These are phyloP conservation scores for Colletotrichum magnum DNA, from an alignment of 2,329 filamentous ascomycete genomes.

Conservation along the genomic window DNA sequence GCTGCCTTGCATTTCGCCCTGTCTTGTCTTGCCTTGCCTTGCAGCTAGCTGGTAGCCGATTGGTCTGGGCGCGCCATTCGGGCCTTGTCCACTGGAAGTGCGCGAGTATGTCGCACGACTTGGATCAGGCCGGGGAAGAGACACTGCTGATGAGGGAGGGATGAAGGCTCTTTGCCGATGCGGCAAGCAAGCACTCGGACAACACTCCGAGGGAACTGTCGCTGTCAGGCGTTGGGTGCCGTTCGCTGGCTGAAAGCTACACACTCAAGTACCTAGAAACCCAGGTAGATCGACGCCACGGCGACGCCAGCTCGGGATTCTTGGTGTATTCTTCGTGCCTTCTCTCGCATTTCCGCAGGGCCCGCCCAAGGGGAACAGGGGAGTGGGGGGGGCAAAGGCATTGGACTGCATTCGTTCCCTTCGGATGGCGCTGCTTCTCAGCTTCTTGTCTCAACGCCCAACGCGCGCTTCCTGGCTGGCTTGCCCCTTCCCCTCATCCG, in stretches of 20 bases:
- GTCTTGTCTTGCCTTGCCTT: slow-evolving; percentile 7
- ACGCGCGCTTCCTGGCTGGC: neutral
- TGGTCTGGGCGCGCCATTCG: slow-evolving; percentile 10
- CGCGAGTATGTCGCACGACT: slow-evolving; percentile 31
- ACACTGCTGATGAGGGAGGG: slow-evolving; percentile 2
- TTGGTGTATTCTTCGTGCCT: slow-evolving; percentile 36
- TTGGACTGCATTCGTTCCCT: neutral
- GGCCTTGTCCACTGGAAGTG: slow-evolving; percentile 15
- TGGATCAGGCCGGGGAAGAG: slow-evolving; percentile 24
- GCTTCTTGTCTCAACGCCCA: neutral
- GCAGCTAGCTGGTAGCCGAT: slow-evolving; percentile 11
- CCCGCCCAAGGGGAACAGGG: slow-evolving; percentile 15
- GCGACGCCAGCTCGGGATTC: slow-evolving; percentile 8
- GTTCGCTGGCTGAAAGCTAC: slow-evolving; percentile 1
- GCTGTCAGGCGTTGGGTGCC: slow-evolving; percentile 12
- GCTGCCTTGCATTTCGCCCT: slow-evolving; percentile 2
- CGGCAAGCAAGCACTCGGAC: neutral
- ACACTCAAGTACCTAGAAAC: too few species aligned
- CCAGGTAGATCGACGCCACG: neutral
- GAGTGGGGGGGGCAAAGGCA: neutral
- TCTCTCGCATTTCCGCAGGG: slow-evolving; percentile 30
- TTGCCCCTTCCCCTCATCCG: slow-evolving; percentile 3
- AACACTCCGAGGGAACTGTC: neutral
- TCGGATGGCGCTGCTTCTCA: neutral
- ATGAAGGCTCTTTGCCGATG: neutral